Conservation (phyloP, 2,329 filamentous ascomycete species). For the Rasamsonia emersonii region DNA sequence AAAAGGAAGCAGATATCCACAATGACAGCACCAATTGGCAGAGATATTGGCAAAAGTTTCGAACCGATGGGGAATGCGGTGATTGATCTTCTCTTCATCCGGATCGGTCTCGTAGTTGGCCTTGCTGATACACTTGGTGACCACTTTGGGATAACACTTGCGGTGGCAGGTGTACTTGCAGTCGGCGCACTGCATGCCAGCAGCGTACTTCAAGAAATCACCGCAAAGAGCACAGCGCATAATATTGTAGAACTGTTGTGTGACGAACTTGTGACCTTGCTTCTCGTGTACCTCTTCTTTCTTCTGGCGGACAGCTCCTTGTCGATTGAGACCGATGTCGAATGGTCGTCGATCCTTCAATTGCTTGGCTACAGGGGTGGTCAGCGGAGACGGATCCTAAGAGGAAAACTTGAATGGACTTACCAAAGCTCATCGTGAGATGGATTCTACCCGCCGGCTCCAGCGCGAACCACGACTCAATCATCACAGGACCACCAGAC, state of each 20-base stretch:
- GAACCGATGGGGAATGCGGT: conserved; percentile 96
- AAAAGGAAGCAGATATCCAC: conserved; percentile 89
- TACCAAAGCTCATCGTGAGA: conserved; percentile 75
- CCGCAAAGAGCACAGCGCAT: conserved; percentile 98
- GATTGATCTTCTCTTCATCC: conserved; percentile 99
- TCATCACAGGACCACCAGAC: conserved; percentile 35
- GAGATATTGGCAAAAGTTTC: conserved; percentile 95
- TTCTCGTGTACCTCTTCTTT: conserved; percentile 99
- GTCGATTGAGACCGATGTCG: conserved; percentile 83
- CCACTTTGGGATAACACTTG: conserved; percentile 92
- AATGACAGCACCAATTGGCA: conserved; percentile 99
- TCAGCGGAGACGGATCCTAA: conserved; percentile 10
- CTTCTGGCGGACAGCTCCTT: conserved; percentile 91
- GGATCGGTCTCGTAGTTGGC: conserved; percentile 97
- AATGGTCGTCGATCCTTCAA: conserved; percentile 73
- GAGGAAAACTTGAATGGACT: conserved; percentile 12
- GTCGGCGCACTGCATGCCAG: conserved; percentile 98
- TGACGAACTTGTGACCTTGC: conserved; percentile 97
- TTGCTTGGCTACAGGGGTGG: conserved; percentile 57
- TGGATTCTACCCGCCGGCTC: conserved; percentile 92
- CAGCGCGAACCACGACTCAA: conserved; percentile 94
- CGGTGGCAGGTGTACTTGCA: conserved; percentile 99
- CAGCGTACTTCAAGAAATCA: conserved; percentile 96
- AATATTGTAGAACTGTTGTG: conserved; percentile 99
- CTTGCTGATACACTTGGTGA: conserved; percentile 99